Conservation (phyloP, 441 rosid species). For the Erysimum pusillum region DNA sequence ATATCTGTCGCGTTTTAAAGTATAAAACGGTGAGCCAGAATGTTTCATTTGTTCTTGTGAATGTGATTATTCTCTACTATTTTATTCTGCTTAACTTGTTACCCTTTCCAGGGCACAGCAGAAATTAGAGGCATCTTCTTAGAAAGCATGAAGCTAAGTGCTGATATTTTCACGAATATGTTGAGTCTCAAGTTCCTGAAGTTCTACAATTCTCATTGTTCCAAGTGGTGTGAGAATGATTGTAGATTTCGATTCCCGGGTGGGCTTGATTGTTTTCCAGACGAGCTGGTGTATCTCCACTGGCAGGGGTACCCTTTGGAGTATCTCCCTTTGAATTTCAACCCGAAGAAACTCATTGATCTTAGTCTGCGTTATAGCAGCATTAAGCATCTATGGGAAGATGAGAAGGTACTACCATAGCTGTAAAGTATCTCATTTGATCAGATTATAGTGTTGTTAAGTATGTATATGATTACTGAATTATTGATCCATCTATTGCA, state of each 20-base stretch:
- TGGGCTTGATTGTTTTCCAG: slow-evolving; percentile 45
- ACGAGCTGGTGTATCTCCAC: slow-evolving; percentile 42
- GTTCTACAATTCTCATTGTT: slow-evolving; percentile 42
- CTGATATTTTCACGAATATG: slow-evolving; percentile 40
- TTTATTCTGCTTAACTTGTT: neutral
- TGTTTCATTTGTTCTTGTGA: neutral
- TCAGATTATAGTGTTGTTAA: neutral
- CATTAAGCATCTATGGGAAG: slow-evolving; percentile 38
- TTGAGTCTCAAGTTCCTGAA: slow-evolving; percentile 43
- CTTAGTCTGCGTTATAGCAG: slow-evolving; percentile 42
- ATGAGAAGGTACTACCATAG: slow-evolving; percentile 32
- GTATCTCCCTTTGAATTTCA: slow-evolving; percentile 39
- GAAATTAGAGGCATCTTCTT: slow-evolving; percentile 44
- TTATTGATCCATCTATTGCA: slow-evolving; percentile 34
- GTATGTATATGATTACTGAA: neutral
- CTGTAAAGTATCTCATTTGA: slow-evolving; percentile 5
- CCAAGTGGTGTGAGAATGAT: slow-evolving; percentile 43
- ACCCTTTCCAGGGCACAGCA: slow-evolving; percentile 29
- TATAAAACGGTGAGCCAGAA: slow-evolving; percentile 33
- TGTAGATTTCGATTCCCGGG: slow-evolving; percentile 36
- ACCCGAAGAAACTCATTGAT: slow-evolving; percentile 45
- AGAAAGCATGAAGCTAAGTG: slow-evolving; percentile 33
- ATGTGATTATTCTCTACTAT: neutral
- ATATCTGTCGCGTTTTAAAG: slow-evolving; percentile 34
- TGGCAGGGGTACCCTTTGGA: slow-evolving; percentile 46